A percentile compares a stretch with the other conserved stretches of the same genome.
Conservation (phyloP, 2,329 filamentous ascomycete genomes). For the Sarocladium brachiariae region DNA sequence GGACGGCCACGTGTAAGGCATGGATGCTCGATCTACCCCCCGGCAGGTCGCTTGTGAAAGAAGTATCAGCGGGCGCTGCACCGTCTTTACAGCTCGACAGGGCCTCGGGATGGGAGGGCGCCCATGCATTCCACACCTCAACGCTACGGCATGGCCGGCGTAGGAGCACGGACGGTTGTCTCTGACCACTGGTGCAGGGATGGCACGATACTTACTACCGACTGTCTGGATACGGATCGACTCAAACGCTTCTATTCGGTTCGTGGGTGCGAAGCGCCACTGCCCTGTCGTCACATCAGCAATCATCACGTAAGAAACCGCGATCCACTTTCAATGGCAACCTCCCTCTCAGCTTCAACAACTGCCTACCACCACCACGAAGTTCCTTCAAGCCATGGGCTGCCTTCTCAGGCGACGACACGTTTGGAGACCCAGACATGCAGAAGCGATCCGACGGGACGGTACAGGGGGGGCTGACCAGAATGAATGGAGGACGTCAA, state of each 20-base stretch:
- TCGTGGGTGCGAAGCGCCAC: constrained; percentile 1
- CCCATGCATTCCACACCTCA: constrained; percentile 1
- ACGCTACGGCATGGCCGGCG: constrained; percentile 7
- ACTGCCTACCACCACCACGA: too few species aligned
- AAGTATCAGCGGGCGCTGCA: not conserved
- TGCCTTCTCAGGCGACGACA: not conserved
- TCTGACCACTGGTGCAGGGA: not conserved
- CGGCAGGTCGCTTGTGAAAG: not conserved
- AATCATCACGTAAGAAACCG: constrained; percentile 8
- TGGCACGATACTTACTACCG: not conserved
- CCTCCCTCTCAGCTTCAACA: not conserved
- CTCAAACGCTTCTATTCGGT: not conserved
- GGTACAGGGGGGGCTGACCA: not conserved
- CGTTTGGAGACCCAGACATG: not conserved
- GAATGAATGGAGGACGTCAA: too few species aligned
- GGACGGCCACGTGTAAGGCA: constrained; percentile 13
- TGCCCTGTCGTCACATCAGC: not conserved
- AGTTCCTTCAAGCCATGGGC: too few species aligned
- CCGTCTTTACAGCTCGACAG: not conserved
- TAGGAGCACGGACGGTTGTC: not conserved
- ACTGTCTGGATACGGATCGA: not conserved
- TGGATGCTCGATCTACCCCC: constrained; percentile 8
- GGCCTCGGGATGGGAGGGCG: not conserved
- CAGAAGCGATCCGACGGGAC: not conserved
- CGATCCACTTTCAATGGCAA: constrained; percentile 7